These are phyloP conservation scores for Fagopyrum homotropicum DNA, from an alignment of 148 eudicot species.

Conservation along the genomic window DNA sequence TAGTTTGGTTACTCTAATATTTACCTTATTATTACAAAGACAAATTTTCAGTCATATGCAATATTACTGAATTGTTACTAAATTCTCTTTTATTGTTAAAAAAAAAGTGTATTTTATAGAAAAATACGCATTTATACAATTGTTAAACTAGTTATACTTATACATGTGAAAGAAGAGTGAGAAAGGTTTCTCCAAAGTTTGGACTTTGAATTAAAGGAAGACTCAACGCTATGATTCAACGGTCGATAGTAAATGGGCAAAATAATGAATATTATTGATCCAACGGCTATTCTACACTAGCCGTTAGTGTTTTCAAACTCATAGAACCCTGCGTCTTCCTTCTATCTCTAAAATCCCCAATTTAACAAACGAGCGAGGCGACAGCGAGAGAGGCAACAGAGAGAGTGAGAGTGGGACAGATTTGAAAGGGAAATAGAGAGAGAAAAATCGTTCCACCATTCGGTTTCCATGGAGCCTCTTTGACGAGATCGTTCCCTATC, in stretches of 20 bases:
- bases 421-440: too few species aligned
- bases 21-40: too few species aligned
- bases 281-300: conserved; percentile 4
- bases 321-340: conserved; percentile 13
- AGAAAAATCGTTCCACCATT: conserved; percentile 16
- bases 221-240: conserved; percentile 3
- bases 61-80: too few species aligned
- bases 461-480: conserved; percentile 20
- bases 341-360: conserved; percentile 16
- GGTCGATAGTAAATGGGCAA: not conserved
- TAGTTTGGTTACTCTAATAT: too few species aligned
- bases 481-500: conserved; percentile 20
- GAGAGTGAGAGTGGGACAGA: conserved; percentile 8
- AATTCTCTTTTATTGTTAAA: too few species aligned
- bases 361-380: not conserved
- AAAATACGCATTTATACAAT: too few species aligned
- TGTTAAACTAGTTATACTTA: too few species aligned
- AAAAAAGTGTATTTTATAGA: too few species aligned
- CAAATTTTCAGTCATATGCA: too few species aligned
- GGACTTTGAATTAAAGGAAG: conserved; percentile 8
- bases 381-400: conserved; percentile 9
- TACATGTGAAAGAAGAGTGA: too few species aligned
- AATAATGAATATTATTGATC: not conserved
- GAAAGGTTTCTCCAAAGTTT: too few species aligned
- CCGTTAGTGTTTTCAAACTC: conserved; percentile 2